Evolutionary conservation across 805 yeast species (phyloP), one percentile per base, ranked within the genome.

Genomic region (Myxozyma sirexii): DNA sequence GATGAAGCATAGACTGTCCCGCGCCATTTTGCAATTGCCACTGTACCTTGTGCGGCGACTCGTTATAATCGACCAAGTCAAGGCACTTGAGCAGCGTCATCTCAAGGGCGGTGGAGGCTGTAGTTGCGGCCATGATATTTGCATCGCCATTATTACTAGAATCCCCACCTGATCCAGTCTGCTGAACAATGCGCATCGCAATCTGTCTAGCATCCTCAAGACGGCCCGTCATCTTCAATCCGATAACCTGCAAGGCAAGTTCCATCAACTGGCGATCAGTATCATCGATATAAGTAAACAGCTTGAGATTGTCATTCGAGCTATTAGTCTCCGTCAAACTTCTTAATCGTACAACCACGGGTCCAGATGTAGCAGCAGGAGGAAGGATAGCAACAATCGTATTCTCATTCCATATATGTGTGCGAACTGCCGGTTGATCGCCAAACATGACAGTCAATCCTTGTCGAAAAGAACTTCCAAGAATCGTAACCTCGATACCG

Each of bases 391-490:
- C 90, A 1, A 94, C 96, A 55, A 94, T 88, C 0, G 99, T 94
- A 1, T 94, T 82, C 41, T 88, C 94, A 48, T 96, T 89, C 99
- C 99, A 94, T 74, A 96, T 92, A 70, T 91, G 97, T 0, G 97
- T 90, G 2, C 94, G 87, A 12, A 70, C 66, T 1, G 79, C 74
- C 6, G 67, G 68, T 31, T 52, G 60, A 23, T 75, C 84, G 35
- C 99, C 99, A 75, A 94, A 94, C 74, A 87, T 87, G 15, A 93
- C 97, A 24, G 79, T 77, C 59, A 93, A 76, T 0, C 96, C 97
- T 17, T 87, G 88, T 55, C 86, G 84, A 79, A 94, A 94, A 60
- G 90, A 88, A 50, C 85, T 81, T 1, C 99, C 99, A 45, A 94
- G 77, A 51, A 94, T 76, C 0, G 99, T 94, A 6, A 94, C 89